Conservation (phyloP, 2,329 filamentous ascomycete genomes). For the Paecilomyces niveus region DNA sequence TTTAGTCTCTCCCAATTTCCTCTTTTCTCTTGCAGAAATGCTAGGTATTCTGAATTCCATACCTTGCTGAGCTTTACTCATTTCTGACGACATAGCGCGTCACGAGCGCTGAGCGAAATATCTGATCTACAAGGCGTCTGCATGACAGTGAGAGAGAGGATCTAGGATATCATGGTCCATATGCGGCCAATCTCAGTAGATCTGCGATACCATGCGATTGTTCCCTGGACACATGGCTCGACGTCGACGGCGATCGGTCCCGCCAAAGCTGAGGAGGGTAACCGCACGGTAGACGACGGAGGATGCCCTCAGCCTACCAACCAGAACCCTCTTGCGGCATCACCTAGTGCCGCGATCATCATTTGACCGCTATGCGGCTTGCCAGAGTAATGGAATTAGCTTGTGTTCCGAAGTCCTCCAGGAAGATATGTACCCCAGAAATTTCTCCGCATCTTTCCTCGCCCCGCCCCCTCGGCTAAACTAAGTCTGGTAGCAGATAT, state of each 20-base stretch:
- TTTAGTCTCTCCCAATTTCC: not conserved
- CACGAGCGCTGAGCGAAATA: slow-evolving; percentile 10
- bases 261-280: not conserved
- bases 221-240: no score
- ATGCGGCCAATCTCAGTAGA: no score
- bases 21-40: not conserved
- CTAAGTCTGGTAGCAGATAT: not conserved
- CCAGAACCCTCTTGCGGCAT: not conserved
- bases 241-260: no score
- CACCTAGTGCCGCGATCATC: not conserved
- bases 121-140: not conserved
- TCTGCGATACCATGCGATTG: not conserved
- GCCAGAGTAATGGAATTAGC: no score
- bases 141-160: not conserved
- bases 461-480: not conserved
- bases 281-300: not conserved
- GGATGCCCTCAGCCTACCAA: not conserved
- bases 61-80: slow-evolving; percentile 17
- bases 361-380: not conserved
- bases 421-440: not conserved
- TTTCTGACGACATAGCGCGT: slow-evolving; percentile 23
- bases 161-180: not conserved
- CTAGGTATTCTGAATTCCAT: slow-evolving; percentile 1
- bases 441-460: not conserved
- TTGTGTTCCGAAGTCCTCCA: no score